Base-by-base conservation (phyloP, 768 basidiomycete species). In the Termitomyces sp. region DNA sequence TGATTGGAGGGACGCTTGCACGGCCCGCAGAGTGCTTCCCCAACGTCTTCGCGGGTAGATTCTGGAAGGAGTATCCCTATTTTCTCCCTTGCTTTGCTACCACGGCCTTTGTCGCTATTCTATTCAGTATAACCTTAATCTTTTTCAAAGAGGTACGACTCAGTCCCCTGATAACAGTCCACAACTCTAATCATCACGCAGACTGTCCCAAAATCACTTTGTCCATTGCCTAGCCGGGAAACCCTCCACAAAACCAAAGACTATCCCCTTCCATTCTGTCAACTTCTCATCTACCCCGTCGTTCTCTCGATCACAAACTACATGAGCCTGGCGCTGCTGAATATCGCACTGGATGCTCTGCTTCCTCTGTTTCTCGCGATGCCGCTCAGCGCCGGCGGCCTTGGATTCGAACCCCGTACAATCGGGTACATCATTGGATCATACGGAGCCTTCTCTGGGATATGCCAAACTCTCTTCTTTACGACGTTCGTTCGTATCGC, bases 11-110 rank as follows among this genome's bases (percentile, higher is more conserved):
- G 3, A 66, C 74, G n/a, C 68, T 91, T 17, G 79, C 88, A 7
- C 77, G 76, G n/a, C 89, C 89, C 1, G 76, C 76, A 44, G 85
- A 88, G 47, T 82, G 79, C 3, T 89, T 88, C 63, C 86, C 88
- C 0, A 61, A 65, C 8, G 50, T 79, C 3, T 91, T 91, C 50
- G 53, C 72, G 10, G 75, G 71, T 27, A 61, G 64, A 5, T 88
- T 91, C 61, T 80, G 87, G 77, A 76, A 73, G 59, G 68, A 72
- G 21, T 88, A 86, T 66, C 88, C 89, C 2, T 91, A 91, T 69
- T 88, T 91, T 66, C 76, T 91, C 39, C 82, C 89, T 2, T 89
- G 86, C 61, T 54, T 75, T 0, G 74, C 66, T 1, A 64, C 72
- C 0, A 68, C 75, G 5, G 61, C 62, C 35, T 70, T 73, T 54